Evolutionary conservation across 2,329 filamentous ascomycete genomes (phyloP).

Genomic region (Trichoderma simmonsii): DNA sequence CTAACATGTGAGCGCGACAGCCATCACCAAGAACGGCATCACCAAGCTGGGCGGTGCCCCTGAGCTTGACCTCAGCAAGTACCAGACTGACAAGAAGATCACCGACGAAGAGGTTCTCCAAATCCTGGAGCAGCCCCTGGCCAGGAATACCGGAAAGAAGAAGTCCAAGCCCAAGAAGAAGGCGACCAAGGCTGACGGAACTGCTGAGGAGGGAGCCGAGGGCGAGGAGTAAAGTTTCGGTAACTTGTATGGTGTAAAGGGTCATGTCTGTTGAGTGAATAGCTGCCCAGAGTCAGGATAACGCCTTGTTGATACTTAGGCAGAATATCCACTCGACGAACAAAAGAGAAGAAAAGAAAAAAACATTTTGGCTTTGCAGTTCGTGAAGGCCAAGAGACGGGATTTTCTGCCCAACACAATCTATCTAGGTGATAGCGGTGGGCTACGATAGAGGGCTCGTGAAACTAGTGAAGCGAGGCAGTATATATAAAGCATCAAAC

Average conservation of each 20-base stretch:
- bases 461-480: conserved; percentile 19
- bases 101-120: conserved; percentile 92
- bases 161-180: conserved; percentile 84
- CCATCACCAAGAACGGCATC: conserved; percentile 96
- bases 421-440: background rate
- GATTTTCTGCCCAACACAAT: background rate
- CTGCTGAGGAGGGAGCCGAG: conserved; percentile 30
- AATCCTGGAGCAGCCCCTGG: conserved; percentile 84
- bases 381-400: conserved; percentile 12
- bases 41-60: conserved; percentile 79
- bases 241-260: background rate
- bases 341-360: background rate
- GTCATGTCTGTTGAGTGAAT: conserved; percentile 5
- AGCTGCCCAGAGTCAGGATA: background rate
- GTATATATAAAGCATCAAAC: conserved; percentile 20
- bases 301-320: conserved; percentile 5
- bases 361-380: background rate
- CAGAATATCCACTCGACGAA: conserved; percentile 5
- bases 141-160: conserved; percentile 86
- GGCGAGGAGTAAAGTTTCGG: conserved; percentile 21
- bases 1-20: conserved; percentile 43
- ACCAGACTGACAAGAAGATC: conserved; percentile 97
- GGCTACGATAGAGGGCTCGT: background rate
- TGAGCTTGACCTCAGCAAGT: conserved; percentile 71
- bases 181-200: conserved; percentile 45